Conservation (phyloP, 225 moss, liverwort and hornwort genomes). For the Marchantia polymorpha region DNA sequence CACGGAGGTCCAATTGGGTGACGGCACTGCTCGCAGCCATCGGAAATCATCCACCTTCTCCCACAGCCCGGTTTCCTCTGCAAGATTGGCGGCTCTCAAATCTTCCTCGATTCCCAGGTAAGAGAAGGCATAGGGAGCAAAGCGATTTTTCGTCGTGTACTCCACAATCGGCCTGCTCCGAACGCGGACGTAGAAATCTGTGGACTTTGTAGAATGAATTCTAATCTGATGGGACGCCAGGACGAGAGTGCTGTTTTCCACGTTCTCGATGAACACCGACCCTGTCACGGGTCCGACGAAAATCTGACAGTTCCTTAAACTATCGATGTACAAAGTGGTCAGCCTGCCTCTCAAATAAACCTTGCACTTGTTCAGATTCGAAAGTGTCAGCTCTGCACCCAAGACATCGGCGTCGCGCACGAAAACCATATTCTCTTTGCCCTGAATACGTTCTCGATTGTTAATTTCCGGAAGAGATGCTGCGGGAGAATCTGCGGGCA, state of each 20-base stretch:
- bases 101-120: slow-evolving; percentile 61
- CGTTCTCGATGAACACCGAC: slow-evolving; percentile 81
- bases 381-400: slow-evolving; percentile 73
- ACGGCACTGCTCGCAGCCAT: slow-evolving; percentile 88
- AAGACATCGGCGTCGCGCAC: slow-evolving; percentile 59
- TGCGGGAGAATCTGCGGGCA: background rate
- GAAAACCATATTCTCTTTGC: slow-evolving; percentile 51
- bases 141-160: slow-evolving; percentile 68
- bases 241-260: slow-evolving; percentile 68
- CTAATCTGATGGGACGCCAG: slow-evolving; percentile 96
- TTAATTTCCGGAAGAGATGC: slow-evolving; percentile 9
- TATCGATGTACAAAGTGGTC: slow-evolving; percentile 65
- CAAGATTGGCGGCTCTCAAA: slow-evolving; percentile 68
- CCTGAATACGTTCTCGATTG: slow-evolving; percentile 43
- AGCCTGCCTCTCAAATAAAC: slow-evolving; percentile 73
- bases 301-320: slow-evolving; percentile 67
- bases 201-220: slow-evolving; percentile 80
- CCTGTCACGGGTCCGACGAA: slow-evolving; percentile 82
- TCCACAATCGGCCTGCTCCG: slow-evolving; percentile 91
- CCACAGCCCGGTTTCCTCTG: slow-evolving; percentile 91
- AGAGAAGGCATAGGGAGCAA: slow-evolving; percentile 78
- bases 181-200: slow-evolving; percentile 87
- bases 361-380: slow-evolving; percentile 73
- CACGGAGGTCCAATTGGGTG: slow-evolving; percentile 85
- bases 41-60: slow-evolving; percentile 93